Base-by-base conservation (phyloP, 306 rosid genomes). In the Senna siamea region DNA sequence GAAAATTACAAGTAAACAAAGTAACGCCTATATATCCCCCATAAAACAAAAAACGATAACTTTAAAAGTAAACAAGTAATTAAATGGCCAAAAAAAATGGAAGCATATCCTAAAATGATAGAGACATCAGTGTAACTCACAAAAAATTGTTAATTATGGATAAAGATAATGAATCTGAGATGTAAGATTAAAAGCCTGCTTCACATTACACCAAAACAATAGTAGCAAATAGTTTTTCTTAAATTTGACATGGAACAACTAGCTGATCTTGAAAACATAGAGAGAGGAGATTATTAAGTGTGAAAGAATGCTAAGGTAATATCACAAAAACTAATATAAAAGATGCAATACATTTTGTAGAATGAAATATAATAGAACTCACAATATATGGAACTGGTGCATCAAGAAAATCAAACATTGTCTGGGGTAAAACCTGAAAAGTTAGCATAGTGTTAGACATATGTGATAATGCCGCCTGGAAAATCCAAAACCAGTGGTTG, bases 361-460 rank as follows among this genome's bases (percentile, higher is more conserved):
- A 66, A 18, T 32, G 9, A 59, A 73, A 50, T 23, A 53, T 68
- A 74, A 77, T 57, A 48, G 67, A 67, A 80, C 99, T 89, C 84
- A 94, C 99, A 73, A 94, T 88, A 70, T 85, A 94, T 52, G 99
- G 99, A 80, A 94, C 96, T 64, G 98, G 99, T 34, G 97, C 99
- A 66, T 92, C 99, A 70, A 94, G 93, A 87, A 94, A 92, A 75
- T 94, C 99, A 70, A 85, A 69, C 93, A 94, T 94, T 65, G 22
- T 82, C 56, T 76, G 87, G 6, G 99, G 99, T 76, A 94, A 85
- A 78, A 92, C 87, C 99, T 94, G 88, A 78, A 83, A 67, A 68
- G 78, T 71, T 60, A 62, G 65, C 59, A 70, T 66, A 46, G 70
- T 55, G 69, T 88, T 74, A 77, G 48, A 62, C n/a, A 38, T 41